Evolutionary conservation across 352 stramenopile genomes (phyloP), one percentile per base, ranked within the genome.

Genomic region (Phytopythium aichiense): DNA sequence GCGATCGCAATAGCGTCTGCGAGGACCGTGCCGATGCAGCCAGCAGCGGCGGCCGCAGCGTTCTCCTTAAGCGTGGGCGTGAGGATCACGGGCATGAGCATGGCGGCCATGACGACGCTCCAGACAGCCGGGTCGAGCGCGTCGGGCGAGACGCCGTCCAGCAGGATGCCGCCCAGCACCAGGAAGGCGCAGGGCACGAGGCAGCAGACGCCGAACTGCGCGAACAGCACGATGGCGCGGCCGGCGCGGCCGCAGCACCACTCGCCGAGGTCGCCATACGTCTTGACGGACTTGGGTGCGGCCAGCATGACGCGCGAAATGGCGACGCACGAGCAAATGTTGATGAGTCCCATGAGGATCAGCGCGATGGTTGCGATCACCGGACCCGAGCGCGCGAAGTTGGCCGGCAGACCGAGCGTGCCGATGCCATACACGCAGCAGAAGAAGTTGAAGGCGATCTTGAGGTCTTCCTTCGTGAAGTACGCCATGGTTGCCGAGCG

Each of bases 341-440:
- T 89, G 57, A 73, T 74, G 46, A 83, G 74, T 0, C 73, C 79
- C 79, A 89, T 89, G 61, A 87, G 71, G 42, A 85, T 46, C 42
- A 86, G 55, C 15, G 79, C 79, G 43, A 81, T 68, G 12, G 69
- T 76, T 40, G 77, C 77, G 37, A 79, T 71, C 11, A 68, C 66
- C 2, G 68, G 69, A 0, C 79, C 79, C 4, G 79, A 81, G 22
- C 79, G 79, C 18, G 79, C 71, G 61, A 84, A 89, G 63, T 87
- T 89, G 56, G 73, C 79, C 22, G 80, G 78, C 13, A 89, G 65
- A 31, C 78, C 76, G 7, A 89, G 71, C 38, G 80, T 88, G 31
- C 80, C 80, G 53, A 89, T 86, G 56, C 79, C 79, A 46, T 84
- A 89, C 33, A 89, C 76, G 48, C 71, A 80, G 61, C 79, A 89